Evolutionary conservation across 257 asterid species (phyloP), one percentile per base, ranked within the genome.

Genomic region (Apocynum venetum): DNA sequence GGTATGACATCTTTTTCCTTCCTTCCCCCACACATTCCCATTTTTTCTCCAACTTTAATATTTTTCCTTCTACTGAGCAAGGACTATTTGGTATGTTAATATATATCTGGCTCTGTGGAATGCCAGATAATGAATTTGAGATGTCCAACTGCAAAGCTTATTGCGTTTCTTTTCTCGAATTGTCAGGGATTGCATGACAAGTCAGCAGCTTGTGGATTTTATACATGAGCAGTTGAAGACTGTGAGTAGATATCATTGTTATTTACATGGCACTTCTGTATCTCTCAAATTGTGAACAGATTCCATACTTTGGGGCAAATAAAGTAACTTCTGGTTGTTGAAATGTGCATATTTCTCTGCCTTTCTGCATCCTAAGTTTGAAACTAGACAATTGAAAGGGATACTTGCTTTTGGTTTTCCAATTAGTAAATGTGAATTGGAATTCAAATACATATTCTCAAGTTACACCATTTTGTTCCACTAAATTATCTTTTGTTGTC

Each of bases 141-240:
- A 66, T 40, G 12, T 40, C 25, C 4, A 40, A 49, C 47, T 61
- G 36, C 0, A 12, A 52, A 79, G 75, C 25, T 9, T 53, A 35
- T 36, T 7, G 71, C 10, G 0, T 68, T 65, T n/a, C 48, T 15
- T 55, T 61, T 75, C 49, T 38, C 25, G 8, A 59, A 52, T 65
- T 77, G 52, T 51, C 88, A 94, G 98, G 98, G 98, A 94, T 84
- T 94, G 98, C 85, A 89, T 94, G 98, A 92, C 98, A 36, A 94
- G 94, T 89, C 98, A 94, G 88, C 97, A 92, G 79, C 86, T 94
- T 44, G 97, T 94, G 31, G 98, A 94, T 85, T 94, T 86, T 73
- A 82, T 94, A 80, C 92, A 84, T 2, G 97, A 91, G 87, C 96
- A 89, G 86, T 88, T 94, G 82, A 89, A 89, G 83, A 83, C 92